phyloP scores from a whole-genome alignment of 768 basidiomycete species.

The Mycena galopus region DNA sequence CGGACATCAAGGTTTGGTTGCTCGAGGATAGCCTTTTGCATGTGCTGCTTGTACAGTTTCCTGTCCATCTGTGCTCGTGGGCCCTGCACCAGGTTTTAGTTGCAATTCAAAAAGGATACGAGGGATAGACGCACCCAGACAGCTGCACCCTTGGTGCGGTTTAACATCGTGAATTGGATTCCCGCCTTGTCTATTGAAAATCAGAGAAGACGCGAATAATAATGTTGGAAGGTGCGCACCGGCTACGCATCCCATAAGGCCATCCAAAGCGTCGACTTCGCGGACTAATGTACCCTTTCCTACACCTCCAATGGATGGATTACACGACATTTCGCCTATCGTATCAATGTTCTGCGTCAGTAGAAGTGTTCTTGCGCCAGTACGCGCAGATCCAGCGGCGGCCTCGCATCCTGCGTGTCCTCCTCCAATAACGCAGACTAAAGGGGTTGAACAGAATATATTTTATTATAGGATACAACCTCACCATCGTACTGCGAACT shows the following conservation, averaged over 20 bases:
- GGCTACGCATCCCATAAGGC: conserved; percentile 85
- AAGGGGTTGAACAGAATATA: not conserved
- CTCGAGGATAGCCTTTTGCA: conserved; percentile 76
- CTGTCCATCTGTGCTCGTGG: conserved; percentile 92
- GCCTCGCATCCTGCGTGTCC: conserved; percentile 96
- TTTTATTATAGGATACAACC: not conserved
- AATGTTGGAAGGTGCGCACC: conserved; percentile 60
- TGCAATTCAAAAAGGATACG: not conserved
- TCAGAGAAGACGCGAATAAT: not conserved
- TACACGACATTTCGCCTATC: conserved; percentile 89
- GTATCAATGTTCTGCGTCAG: conserved; percentile 87
- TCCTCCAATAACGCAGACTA: conserved; percentile 90
- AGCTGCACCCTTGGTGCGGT: conserved; percentile 88
- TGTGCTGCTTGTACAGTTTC: conserved; percentile 83
- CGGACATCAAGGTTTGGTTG: conserved; percentile 80
- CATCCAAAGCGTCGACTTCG: conserved; percentile 92
- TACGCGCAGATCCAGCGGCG: conserved; percentile 86
- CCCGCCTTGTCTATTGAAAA: conserved; percentile 79
- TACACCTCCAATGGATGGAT: conserved; percentile 92
- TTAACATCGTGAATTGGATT: conserved; percentile 89
- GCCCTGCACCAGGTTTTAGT: conserved; percentile 63
- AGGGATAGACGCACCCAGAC: conserved; percentile 78
- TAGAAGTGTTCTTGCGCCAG: conserved; percentile 84
- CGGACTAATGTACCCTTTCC: conserved; percentile 94
- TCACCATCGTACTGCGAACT: conserved; percentile 35